Evolutionary conservation across 495 filamentous ascomycete species (phyloP), one percentile per base, ranked within the genome.

Genomic region (Hypoxylon trugodes): DNA sequence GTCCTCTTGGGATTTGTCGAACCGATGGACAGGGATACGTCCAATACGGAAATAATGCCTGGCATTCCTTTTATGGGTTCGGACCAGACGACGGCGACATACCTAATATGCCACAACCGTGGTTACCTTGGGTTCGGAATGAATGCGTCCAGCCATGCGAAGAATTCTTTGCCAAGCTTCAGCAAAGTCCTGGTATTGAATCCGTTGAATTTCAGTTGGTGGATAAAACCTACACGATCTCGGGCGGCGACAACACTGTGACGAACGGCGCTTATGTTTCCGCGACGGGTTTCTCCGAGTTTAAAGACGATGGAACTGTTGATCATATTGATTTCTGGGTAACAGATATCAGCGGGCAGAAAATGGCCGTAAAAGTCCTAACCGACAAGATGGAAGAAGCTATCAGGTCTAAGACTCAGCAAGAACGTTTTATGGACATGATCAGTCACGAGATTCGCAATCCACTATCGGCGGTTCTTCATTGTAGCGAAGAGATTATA

Each of bases 371-470:
- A 10, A 66, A 69, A 21, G 70, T 81, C 24, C 74, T 80, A 10
- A 76, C 57, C 1, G 61, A 69, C 16, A 57, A 62, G 40, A 62
- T 69, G 57, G 76, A 79, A 36, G 77, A 81, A 47, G 78, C 77
- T 1, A 76, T 81, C 33, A 70, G 77, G 54, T 79, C 76, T 15
- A 84, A 85, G 54, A 71, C 76, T 19, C 82, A 84, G 48, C 85
- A 86, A 51, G 84, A 91, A 61, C 86, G 85, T 32, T 91, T 91
- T 66, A 90, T 92, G 68, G 88, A 90, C 70, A 91, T 89, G 72
- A 89, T 86, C 30, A 88, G 84, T 26, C 89, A 91, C 67, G 89
- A 93, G 65, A 88, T 92, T 66, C 81, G 89, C 3, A 92, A 92
- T 56, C 89, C 89, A 3, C 74, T 92, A 1, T 86, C 81, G 21